Conservation (phyloP, 2,329 filamentous ascomycete species). For the Calonectria pteridis region DNA sequence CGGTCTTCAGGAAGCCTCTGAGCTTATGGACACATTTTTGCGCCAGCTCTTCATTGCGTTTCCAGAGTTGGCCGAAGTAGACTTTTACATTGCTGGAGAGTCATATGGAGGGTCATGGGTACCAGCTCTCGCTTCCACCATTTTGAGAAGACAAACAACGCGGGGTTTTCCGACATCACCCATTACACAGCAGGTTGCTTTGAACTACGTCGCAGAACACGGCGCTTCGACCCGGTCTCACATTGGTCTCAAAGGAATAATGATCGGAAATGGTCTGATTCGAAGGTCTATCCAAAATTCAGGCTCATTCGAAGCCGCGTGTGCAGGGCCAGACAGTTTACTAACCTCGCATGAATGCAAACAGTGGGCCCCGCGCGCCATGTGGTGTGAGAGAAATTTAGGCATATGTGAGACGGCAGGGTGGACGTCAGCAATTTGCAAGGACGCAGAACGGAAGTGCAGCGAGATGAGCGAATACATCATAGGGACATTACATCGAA, state of each 20-base stretch:
- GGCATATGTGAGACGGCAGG: not conserved
- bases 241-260: slow-evolving; percentile 6
- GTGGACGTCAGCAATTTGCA: not conserved
- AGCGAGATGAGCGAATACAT: not conserved
- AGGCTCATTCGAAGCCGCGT: not conserved
- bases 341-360: not conserved
- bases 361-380: not conserved
- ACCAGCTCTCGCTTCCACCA: not conserved
- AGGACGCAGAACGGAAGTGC: not conserved
- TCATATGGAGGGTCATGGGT: slow-evolving; percentile 7
- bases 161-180: not conserved
- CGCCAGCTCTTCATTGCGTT: slow-evolving; percentile 12
- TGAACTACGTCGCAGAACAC: fast-evolving
- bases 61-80: not conserved
- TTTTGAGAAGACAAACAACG: not conserved
- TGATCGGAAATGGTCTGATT: slow-evolving; percentile 7
- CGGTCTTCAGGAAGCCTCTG: slow-evolving; percentile 1
- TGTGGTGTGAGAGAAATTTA: not conserved
- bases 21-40: slow-evolving; percentile 14
- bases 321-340: not conserved
- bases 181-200: not conserved
- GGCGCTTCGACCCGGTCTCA: not conserved
- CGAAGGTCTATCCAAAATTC: not conserved
- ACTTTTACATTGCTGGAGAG: slow-evolving; percentile 13
- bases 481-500: not conserved